Base-by-base conservation (phyloP, 139 green algal genomes). In the Zygnema circumcarinatum region DNA sequence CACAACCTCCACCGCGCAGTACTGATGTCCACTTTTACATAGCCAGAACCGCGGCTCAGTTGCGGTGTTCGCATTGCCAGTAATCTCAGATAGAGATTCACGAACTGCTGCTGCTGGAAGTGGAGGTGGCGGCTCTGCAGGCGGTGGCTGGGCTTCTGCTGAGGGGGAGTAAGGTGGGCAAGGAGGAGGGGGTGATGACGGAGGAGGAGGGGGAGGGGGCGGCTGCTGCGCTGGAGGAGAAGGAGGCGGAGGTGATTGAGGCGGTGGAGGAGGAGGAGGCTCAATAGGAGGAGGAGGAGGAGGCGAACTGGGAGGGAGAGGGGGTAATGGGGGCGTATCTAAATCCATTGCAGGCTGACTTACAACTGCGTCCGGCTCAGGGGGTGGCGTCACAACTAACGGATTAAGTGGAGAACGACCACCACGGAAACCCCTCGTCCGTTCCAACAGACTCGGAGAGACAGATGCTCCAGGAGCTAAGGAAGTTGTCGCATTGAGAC, bases 11-110 rank as follows among this genome's bases (percentile, higher is more conserved):
- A 89, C 42, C 21, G 22, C 31, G 31, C 84, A 89, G 84, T 89
- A 89, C 75, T 80, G 82, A 35, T 56, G 39, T 25, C 84, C 84
- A 78, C 84, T 89, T 31, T 89, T 89, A 79, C 84, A 89, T 56
- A 89, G 84, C 38, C 38, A 36, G 32, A 39, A 38, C 20, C 53
- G 74, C 73, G n/a, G 42, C 33, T 83, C 38, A 84, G 35, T 11
- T 56, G 39, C 7, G 38, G 11, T 11, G 7, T 11, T 11, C 33
- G 62, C 56, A 85, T n/a, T 31, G 31, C 32, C 31, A 85, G 54
- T 41, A 47, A 41, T 53, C 32, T 41, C 3, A 74, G 31, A 56
- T 85, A 32, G 52, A 47, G 56, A 31, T 85, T 41, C 39, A 84
- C n/a, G n/a, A n/a, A 69, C 74, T 73, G 74, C 32, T 73, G 74